Evolutionary conservation across 805 yeast genomes (phyloP), one percentile per base, ranked within the genome.

Genomic region (Blastobotrys robertii): DNA sequence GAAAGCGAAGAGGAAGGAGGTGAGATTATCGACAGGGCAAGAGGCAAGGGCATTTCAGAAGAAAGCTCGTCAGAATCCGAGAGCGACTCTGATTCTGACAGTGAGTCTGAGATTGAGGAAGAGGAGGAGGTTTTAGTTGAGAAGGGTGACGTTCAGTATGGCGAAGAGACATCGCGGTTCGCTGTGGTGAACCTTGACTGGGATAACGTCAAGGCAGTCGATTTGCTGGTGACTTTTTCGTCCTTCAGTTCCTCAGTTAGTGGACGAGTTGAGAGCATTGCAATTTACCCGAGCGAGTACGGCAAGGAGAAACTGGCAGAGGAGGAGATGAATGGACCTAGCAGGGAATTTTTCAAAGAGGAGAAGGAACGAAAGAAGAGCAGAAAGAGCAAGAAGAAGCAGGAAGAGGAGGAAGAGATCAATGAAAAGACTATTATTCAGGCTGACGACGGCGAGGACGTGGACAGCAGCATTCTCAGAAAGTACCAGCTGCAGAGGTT

Each of bases 171-270:
- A 1, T 67, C 66, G 30, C 68, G 84, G 4, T 69, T 92, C 56
- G 98, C 98, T 0, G 95, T 81, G 1, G 97, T 92, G 28, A 92
- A 92, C 57, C 69, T 92, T 74, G 98, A 92, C 59, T 92, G 98
- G 98, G 98, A 92, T 54, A 84, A 92, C 56, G 72, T 92, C n/a
- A 74, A 77, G 37, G 83, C 97, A 0, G 76, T 76, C 3, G 97
- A 92, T 59, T 66, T 90, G 49, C 76, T 84, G 81, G 94, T 94
- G 3, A 81, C 97, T 0, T 86, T 90, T 54, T 66, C 79, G 6
- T 77, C 94, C 43, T 38, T 44, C 9, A 19, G 25, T 6, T 19
- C 25, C 25, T 92, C 90, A 64, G 79, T 84, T 15, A 79, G 74
- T 30, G 94, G 94, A 1, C 66, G 68, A 37, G 81, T 90, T 43